A percentile compares a stretch with the other conserved stretches of the same genome.
These are phyloP conservation scores for Coemansia sp. DNA, from an alignment of 192 early-diverging fungal genomes.

Conservation along the genomic window DNA sequence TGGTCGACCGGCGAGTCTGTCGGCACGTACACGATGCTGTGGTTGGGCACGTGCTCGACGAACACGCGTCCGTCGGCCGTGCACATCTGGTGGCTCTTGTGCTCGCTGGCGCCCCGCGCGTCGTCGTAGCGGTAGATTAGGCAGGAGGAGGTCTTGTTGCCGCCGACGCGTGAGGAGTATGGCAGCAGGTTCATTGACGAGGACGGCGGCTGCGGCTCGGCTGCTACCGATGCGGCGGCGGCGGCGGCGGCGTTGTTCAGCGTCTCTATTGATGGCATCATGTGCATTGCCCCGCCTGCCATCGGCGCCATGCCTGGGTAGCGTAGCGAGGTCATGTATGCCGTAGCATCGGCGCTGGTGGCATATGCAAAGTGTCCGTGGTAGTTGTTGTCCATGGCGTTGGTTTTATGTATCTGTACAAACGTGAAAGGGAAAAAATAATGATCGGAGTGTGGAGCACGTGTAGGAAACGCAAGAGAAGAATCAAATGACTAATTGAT, in stretches of 20 bases:
- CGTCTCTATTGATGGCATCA: constrained; percentile 5
- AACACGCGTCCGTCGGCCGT: constrained; percentile 38
- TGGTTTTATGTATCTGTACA: not conserved
- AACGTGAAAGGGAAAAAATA: too few relatives aligned
- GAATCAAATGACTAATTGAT: too few relatives aligned
- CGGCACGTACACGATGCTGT: constrained; percentile 41
- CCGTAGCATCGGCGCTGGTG: constrained; percentile 29
- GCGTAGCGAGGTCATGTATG: constrained; percentile 30
- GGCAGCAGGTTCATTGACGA: constrained; percentile 15
- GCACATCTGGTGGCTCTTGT: constrained; percentile 40
- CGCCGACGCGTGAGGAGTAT: constrained; percentile 18
- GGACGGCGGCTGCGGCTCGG: constrained; percentile 5
- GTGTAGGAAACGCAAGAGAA: too few relatives aligned
- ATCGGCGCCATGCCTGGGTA: constrained; percentile 37
- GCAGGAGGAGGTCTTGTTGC: constrained; percentile 19
- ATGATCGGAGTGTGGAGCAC: too few relatives aligned
- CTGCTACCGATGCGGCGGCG: not conserved
- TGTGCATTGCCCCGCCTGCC: constrained; percentile 30
- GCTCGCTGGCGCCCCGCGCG: constrained; percentile 16
- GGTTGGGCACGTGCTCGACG: constrained; percentile 46
- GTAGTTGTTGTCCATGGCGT: constrained; percentile 41
- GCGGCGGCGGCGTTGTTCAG: not conserved
- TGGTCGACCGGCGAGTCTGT: constrained; percentile 29
- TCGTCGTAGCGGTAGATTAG: constrained; percentile 46
- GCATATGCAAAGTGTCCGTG: constrained; percentile 50